Conservation (phyloP, 257 asterid genomes). For the Lantana camara region DNA sequence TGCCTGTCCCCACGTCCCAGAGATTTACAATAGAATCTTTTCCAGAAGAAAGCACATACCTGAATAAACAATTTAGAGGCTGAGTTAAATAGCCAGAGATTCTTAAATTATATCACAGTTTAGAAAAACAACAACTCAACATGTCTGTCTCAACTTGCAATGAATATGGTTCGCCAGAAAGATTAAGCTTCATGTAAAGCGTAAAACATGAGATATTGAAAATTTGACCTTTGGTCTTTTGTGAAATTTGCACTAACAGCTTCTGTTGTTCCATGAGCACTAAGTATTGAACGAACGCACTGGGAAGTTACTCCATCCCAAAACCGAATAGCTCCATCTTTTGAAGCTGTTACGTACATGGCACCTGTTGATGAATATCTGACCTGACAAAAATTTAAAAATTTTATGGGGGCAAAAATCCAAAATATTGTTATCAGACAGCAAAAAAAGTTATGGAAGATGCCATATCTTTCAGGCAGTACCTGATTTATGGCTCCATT, state of each 20-base stretch:
- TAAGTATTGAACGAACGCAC: slow-evolving; percentile 66
- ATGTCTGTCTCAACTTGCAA: not conserved
- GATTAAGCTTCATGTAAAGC: not conserved
- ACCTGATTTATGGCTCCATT: slow-evolving; percentile 89
- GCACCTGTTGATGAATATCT: slow-evolving; percentile 77
- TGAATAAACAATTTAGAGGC: slow-evolving; percentile 35
- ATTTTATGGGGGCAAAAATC: no score
- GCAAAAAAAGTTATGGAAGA: no score
- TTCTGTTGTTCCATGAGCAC: slow-evolving; percentile 83
- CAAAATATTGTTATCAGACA: no score
- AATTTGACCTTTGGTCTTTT: slow-evolving; percentile 67
- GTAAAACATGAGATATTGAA: not conserved
- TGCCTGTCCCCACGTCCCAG: slow-evolving; percentile 83
- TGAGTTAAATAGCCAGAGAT: slow-evolving; percentile 31
- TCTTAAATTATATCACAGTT: not conserved
- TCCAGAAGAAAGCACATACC: slow-evolving; percentile 79
- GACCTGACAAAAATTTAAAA: slow-evolving; percentile 45
- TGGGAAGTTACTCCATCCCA: slow-evolving; percentile 87
- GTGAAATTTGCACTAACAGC: slow-evolving; percentile 77
- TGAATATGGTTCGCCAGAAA: slow-evolving; percentile 2
- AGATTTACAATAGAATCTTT: slow-evolving; percentile 81
- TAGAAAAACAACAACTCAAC: slow-evolving; percentile 17
- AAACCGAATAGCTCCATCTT: slow-evolving; percentile 74
- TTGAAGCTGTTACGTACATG: slow-evolving; percentile 86
- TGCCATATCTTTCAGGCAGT: not conserved